Evolutionary conservation across 345 rosid genomes (phyloP), one percentile per base, ranked within the genome.

Genomic region (Acer saccharum): DNA sequence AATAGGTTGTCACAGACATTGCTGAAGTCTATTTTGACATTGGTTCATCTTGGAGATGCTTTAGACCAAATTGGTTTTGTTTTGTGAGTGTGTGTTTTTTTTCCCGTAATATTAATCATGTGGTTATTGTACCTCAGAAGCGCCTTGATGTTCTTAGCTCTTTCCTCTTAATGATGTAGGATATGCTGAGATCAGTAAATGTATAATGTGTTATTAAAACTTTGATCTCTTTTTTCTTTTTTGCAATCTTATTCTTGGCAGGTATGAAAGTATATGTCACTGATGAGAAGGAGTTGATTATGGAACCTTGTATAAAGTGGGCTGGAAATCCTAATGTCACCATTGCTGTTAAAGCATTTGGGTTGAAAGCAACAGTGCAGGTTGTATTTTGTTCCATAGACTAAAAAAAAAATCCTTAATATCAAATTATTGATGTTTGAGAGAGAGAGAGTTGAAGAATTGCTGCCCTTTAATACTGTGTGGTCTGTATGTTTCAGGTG

Each of bases 191-290:
- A 27, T 50, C 6, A 68, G 16, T 54, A 10, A 32, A 11, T 25
- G 25, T 29, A 11, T 43, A 10, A 21, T 46, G 65, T 5, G 16
- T 63, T 48, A 18, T 4, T 20, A 50, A 16, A 50, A 1, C 16
- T 66, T 39, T 67, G n/a, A 54, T 20, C 7, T 55, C 39, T 66
- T 21, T 65, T 5, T 17, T 29, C 41, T 39, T 63, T 63, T 27
- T 62, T n/a, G 63, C 54, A 62, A 70, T 39, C 10, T 41, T 72
- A 4, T 83, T 82, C 29, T 79, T 78, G 39, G 39, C 80, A 95
- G 98, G 99, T 62, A 96, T 94, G 98, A 96, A 96, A 87, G 99
- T 91, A 50, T 96, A 90, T 82, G 87, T 83, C 69, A 96, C 98
- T 3, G 99, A 91, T 48, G 99, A 96, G 90, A 96, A 96, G 78